Evolutionary conservation across 441 rosid genomes (phyloP).

Genomic region (Euphorbia celastroides): DNA sequence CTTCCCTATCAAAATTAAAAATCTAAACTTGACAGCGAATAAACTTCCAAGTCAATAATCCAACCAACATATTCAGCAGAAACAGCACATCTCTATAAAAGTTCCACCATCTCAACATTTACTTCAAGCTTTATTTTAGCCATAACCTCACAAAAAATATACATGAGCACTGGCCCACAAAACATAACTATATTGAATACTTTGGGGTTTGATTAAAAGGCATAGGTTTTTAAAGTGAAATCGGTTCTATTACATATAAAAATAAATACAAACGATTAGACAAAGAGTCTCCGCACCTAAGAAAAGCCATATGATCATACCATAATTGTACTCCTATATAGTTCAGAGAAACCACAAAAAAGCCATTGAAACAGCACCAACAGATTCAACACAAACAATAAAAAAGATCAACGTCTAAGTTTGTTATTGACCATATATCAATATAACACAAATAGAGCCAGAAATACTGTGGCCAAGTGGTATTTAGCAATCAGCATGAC

Average conservation of each 20-base stretch:
- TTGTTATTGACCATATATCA: neutral
- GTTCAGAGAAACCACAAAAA: neutral
- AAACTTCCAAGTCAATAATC: neutral
- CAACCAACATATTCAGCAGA: neutral
- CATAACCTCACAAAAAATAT: neutral
- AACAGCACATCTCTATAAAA: neutral
- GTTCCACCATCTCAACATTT: neutral
- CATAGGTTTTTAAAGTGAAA: neutral
- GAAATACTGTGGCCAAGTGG: neutral
- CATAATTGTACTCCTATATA: neutral
- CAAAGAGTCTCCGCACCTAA: neutral
- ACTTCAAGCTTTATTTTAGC: neutral
- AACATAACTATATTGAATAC: neutral
- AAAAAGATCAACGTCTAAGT: neutral
- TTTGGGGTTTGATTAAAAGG: neutral
- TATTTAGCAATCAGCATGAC: neutral
- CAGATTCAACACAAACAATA: neutral
- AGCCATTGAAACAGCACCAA: conserved; percentile 5
- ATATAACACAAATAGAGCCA: neutral
- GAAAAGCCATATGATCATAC: neutral
- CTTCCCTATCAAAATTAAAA: neutral
- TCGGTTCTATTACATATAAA: neutral
- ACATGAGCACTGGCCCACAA: neutral
- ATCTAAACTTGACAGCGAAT: neutral
- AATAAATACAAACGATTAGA: neutral